These are phyloP conservation scores for Fusarium virguliforme DNA, from an alignment of 2,329 filamentous ascomycete genomes.

Conservation along the genomic window DNA sequence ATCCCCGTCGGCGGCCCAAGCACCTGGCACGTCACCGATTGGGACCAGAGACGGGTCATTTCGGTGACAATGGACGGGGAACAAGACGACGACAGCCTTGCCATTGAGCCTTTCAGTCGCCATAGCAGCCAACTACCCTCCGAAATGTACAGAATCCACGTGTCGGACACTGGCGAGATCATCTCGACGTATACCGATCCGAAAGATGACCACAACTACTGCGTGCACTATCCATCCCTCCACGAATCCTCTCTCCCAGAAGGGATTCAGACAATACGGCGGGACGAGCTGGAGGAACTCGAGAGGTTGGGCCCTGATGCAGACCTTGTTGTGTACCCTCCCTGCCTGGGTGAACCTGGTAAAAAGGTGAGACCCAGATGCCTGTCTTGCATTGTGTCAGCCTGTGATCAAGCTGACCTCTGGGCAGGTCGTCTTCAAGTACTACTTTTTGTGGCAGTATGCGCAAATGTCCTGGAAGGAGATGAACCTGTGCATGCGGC, in stretches of 20 bases:
- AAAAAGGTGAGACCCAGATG: conserved; percentile 27
- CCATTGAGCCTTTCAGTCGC: conserved; percentile 46
- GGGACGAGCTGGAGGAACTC: conserved; percentile 49
- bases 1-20: conserved; percentile 46
- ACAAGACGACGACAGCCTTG: conserved; percentile 48
- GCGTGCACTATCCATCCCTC: conserved; percentile 50
- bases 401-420: neutral
- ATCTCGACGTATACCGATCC: conserved; percentile 44
- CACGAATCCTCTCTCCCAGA: conserved; percentile 35
- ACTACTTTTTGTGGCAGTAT: conserved; percentile 51
- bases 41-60: conserved; percentile 51
- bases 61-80: conserved; percentile 52
- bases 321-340: conserved; percentile 50
- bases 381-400: neutral
- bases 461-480: conserved; percentile 53
- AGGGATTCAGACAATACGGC: conserved; percentile 40
- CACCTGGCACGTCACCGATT: conserved; percentile 51
- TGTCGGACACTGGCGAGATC: conserved; percentile 47
- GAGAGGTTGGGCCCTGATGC: conserved; percentile 49
- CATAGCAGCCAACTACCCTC: conserved; percentile 33
- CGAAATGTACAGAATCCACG: conserved; percentile 42
- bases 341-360: conserved; percentile 16
- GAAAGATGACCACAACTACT: conserved; percentile 50
- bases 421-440: conserved; percentile 53
- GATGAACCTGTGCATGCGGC: conserved; percentile 54